phyloP scores from a whole-genome alignment of 2,329 filamentous ascomycete genomes.

The Ophiostoma himal-ulmi region DNA sequence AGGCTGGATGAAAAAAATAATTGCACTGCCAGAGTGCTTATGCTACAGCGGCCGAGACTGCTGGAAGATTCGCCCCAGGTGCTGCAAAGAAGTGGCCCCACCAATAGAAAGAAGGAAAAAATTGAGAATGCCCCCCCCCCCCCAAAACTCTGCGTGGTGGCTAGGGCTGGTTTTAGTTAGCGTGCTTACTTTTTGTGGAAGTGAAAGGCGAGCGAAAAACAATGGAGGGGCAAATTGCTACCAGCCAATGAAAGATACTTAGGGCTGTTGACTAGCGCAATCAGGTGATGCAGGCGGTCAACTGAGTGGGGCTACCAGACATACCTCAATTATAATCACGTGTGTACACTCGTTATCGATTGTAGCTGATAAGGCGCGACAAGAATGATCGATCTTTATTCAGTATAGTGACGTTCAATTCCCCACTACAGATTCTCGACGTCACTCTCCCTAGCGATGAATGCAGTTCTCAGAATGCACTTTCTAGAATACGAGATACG shows the following conservation, averaged over 20 bases:
- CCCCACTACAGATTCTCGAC: slow-evolving; percentile 7
- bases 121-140: not conserved
- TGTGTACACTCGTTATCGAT: not conserved
- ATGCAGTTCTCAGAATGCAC: not conserved
- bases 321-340: not conserved
- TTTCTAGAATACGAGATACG: not conserved
- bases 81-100: slow-evolving; percentile 3
- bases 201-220: not conserved
- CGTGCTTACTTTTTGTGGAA: not conserved
- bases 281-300: not conserved
- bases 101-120: slow-evolving; percentile 8
- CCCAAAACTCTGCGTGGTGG: slow-evolving; percentile 12
- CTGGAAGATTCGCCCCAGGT: slow-evolving; percentile 7
- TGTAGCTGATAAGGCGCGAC: not conserved
- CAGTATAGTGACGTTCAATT: not conserved
- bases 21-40: not conserved
- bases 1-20: slow-evolving; percentile 9
- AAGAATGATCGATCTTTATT: not conserved
- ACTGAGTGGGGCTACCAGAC: not conserved
- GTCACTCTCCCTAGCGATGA: not conserved
- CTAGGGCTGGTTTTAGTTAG: slow-evolving; percentile 9
- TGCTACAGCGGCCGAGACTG: not conserved
- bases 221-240: not conserved
- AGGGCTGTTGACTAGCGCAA: not conserved
- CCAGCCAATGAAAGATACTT: not conserved